Evolutionary conservation across 257 asterid genomes (phyloP), one percentile per base, ranked within the genome.

Genomic region (Fraxinus americana): DNA sequence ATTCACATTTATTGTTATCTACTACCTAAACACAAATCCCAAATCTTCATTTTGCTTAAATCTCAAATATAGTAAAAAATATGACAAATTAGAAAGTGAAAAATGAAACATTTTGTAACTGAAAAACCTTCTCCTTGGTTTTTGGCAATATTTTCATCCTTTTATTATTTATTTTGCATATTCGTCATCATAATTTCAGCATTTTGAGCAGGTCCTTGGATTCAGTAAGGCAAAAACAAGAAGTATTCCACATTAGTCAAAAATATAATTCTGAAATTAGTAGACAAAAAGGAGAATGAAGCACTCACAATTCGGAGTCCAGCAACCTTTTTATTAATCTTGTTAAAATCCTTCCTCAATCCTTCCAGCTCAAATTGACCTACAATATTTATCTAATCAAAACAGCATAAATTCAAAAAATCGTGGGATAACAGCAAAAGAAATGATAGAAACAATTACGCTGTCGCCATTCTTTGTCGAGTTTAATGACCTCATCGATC

Each of bases 281-380:
- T 27, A 14, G 2, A 34, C 54, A 48, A 76, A 65, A 34, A 38
- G 10, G 34, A 43, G 54, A 74, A 67, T 29, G 41, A 7, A 23
- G 57, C 30, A 86, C 99, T 89, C 82, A 96, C 99, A 57, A 89
- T 84, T 85, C 85, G 92, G 66, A 93, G 97, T 67, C 84, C 82
- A 59, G 91, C 93, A 67, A 96, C 81, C 87, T 90, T 87, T 80
- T 88, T 92, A 89, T 88, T 95, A 30, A 93, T 85, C 85, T 59
- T 84, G 85, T 96, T 96, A 70, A 87, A 96, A 80, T 30, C 76
- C 86, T 72, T 93, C 97, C 82, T 93, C 71, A 96, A 80, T 30
- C 76, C 85, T 72, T 93, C 97, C 82, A 96, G 73, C 90, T 92
- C 97, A 72, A 79, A 92, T 88, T 90, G 99, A 71, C 97, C 98